Evolutionary conservation across 1,284 basidiomycete species (phyloP), one percentile per base, ranked within the genome.

Genomic region (Rhizopogon parksii): DNA sequence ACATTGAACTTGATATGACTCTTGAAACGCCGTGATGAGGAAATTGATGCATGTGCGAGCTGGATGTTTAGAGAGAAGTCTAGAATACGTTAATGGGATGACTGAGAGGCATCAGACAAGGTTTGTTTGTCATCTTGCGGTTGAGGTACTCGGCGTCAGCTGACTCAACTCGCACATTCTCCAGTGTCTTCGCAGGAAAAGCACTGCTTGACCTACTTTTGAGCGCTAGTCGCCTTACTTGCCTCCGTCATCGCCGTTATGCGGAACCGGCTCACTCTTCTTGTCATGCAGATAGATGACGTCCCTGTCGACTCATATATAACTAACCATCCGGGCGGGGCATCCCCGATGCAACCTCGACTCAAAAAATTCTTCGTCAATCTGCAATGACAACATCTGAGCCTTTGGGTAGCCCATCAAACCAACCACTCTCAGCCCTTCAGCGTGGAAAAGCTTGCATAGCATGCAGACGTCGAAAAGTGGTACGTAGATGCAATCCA

Each of bases 381-480:
- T 19, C 1, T 17, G n/a, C 40, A 17, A 30, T 47, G 32, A 36
- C 49, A n/a, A 36, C 45, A 27, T 15, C 38, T 24, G n/a, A 9
- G 4, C 53, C 49, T 35, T 35, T 49, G 21, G n/a, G 21, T 14
- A 8, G 11, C 0, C 2, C 24, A 30, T 35, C 47, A 6, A 54
- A 21, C 24, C 45, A 43, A n/a, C 7, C 30, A 32, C 12, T 43
- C 12, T 12, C 53, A 3, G 50, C 58, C 17, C 49, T 65, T 34
- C 64, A 68, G 34, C 62, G 66, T 21, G 65, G 64, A 21, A 65
- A 63, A 47, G 64, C 64, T 12, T 68, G 66, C 25, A 50, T 65
- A 2, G 54, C 65, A 0, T 65, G 8, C 37, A 73, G 71, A 51
- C 70, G 68, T 52, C 61, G 72, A 25, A 73, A 75, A 57, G 68